phyloP scores from a whole-genome alignment of 257 asterid species.

The Ophiorrhiza pumila region DNA sequence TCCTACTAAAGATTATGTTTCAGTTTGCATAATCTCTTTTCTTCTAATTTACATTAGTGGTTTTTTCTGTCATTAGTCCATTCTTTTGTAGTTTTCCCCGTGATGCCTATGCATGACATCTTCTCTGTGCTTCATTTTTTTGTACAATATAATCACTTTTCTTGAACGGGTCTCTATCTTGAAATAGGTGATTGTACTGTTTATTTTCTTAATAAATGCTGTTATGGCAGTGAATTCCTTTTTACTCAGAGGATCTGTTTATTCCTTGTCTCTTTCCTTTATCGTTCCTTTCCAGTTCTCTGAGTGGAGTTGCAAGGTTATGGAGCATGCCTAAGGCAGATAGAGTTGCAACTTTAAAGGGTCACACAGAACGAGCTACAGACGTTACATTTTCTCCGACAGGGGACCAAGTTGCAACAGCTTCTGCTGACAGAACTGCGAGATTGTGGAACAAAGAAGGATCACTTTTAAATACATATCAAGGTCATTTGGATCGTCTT shows the following conservation, averaged over 20 bases:
- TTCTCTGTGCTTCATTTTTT: background rate
- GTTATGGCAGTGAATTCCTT: background rate
- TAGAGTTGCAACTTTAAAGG: slow-evolving; percentile 70
- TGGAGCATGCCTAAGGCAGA: slow-evolving; percentile 80
- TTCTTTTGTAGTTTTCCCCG: background rate
- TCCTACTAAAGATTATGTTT: background rate
- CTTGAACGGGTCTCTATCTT: background rate
- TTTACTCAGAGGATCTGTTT: background rate
- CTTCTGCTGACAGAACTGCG: slow-evolving; percentile 92
- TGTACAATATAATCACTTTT: background rate
- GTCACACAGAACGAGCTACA: slow-evolving; percentile 88
- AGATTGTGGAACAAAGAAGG: slow-evolving; percentile 75
- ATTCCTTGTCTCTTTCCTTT: slow-evolving; percentile 14
- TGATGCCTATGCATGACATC: background rate
- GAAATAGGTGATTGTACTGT: background rate
- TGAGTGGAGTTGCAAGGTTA: slow-evolving; percentile 74
- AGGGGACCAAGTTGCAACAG: slow-evolving; percentile 67
- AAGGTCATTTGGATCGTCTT: slow-evolving; percentile 93
- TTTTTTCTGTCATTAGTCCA: background rate
- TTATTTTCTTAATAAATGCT: background rate
- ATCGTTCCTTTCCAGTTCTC: slow-evolving; percentile 43
- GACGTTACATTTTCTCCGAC: slow-evolving; percentile 83
- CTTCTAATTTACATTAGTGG: background rate
- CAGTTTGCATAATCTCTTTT: background rate
- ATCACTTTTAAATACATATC: slow-evolving; percentile 57